Evolutionary conservation across 2,329 filamentous ascomycete species (phyloP).

Genomic region (Neocucurbitaria cava): DNA sequence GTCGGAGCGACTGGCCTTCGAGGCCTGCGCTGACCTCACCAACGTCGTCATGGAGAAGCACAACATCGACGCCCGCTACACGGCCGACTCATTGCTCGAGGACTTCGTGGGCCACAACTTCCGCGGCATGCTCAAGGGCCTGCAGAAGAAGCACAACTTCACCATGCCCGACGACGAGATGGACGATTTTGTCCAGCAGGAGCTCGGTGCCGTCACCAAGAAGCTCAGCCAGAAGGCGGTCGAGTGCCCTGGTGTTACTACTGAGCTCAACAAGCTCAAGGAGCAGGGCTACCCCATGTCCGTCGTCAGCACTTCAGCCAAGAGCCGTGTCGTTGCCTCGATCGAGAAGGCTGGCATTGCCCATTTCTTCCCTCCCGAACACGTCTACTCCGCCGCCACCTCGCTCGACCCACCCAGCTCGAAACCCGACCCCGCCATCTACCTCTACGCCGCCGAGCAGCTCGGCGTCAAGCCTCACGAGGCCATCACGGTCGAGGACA

Average conservation of each 20-base stretch:
- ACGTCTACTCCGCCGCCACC: conserved; percentile 82
- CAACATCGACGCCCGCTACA: conserved; percentile 73
- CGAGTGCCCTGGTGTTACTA: conserved; percentile 73
- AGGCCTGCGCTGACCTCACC: conserved; percentile 86
- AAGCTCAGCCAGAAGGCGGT: conserved; percentile 73
- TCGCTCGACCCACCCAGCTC: conserved; percentile 80
- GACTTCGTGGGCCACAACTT: conserved; percentile 96
- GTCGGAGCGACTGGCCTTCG: conserved; percentile 89
- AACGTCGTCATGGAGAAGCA: conserved; percentile 80
- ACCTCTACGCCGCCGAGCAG: conserved; percentile 76
- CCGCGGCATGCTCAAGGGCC: conserved; percentile 83
- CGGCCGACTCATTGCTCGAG: conserved; percentile 76
- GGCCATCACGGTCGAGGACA: conserved; percentile 85
- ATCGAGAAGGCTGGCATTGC: conserved; percentile 81
- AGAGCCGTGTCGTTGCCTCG: conserved; percentile 77
- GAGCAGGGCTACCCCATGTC: conserved; percentile 73
- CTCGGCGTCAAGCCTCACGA: conserved; percentile 75
- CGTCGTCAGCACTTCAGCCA: conserved; percentile 81
- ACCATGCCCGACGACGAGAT: conserved; percentile 71
- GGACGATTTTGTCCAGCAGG: conserved; percentile 74
- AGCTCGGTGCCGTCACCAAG: conserved; percentile 83
- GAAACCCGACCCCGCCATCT: conserved; percentile 91
- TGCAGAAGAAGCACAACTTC: conserved; percentile 80
- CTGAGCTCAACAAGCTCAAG: conserved; percentile 70
- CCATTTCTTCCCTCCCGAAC: conserved; percentile 77